Base-by-base conservation (phyloP, 352 stramenopile species). In the Aphanomyces euteiches region DNA sequence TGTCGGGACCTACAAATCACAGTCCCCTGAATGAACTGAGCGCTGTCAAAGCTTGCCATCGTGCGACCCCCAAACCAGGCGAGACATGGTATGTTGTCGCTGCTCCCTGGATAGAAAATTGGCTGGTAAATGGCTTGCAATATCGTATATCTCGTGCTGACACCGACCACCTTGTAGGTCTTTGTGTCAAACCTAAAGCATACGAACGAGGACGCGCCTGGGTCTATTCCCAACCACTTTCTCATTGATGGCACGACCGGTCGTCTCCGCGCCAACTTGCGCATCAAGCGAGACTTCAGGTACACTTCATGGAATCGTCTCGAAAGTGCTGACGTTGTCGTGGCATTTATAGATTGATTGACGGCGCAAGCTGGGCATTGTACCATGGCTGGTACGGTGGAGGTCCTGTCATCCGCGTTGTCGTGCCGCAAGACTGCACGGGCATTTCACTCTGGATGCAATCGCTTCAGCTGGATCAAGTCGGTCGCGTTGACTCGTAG, bases 341-440 rank as follows among this genome's bases (percentile, higher is more conserved):
- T 28, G 28, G 28, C 28, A 28, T 28, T 17, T 48, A 10, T 61
- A 70, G 64, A 15, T 36, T 70, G 4, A 61, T 70, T 53, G 64
- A 70, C 28, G 43, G 28, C 15, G 36, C 36, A 10, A 70, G 64
- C 40, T 70, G 64, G 64, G 7, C 15, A 19, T 34, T 70, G 7
- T 70, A 70, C 40, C 34, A 37, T 45, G 19, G 38, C 4, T 70
- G 64, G 64, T 70, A 70, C 54, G 64, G 64, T 34, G 64, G 64
- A 21, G 64, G 64, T 8, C 64, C 64, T 15, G 36, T 41, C 13
- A 63, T 70, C 40, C 7, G 21, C 17, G 64, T 70, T 10, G 12
- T 19, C n/a, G 54, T 70, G 8, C 64, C 64, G 7, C 39, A n/a
- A 10, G 64, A 61, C 47, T 36, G 10, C 47, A 28, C 43, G 34